Evolutionary conservation across 73 alveolate genomes (phyloP).

Genomic region (Stentor coeruleus): DNA sequence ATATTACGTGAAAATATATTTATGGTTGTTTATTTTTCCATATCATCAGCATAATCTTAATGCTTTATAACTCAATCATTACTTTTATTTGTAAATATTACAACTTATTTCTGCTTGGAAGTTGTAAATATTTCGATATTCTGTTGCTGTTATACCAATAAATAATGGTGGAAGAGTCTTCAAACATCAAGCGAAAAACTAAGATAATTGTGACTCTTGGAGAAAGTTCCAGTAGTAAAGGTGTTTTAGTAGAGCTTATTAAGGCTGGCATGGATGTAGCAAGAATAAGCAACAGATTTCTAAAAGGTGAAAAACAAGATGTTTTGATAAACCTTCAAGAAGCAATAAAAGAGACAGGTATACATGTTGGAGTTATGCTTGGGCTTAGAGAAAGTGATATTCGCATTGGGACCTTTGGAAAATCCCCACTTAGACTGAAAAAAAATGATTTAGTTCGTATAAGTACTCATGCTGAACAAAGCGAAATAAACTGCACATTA

Average conservation of each 20-base stretch:
- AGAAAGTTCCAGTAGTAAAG: conserved; percentile 2
- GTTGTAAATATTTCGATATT: no score
- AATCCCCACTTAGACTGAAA: neutral
- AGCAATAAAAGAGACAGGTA: conserved; percentile 4
- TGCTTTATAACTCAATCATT: no score
- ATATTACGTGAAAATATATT: no score
- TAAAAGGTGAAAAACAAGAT: neutral
- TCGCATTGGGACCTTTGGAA: neutral
- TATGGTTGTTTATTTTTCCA: no score
- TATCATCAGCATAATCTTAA: no score
- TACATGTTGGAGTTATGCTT: conserved; percentile 16
- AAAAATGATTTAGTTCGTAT: conserved; percentile 9
- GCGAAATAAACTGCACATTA: neutral
- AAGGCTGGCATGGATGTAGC: conserved; percentile 27
- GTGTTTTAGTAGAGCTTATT: neutral
- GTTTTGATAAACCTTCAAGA: neutral
- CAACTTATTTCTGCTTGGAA: no score
- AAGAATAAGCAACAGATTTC: conserved; percentile 1
- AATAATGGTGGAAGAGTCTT: no score
- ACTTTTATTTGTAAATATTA: no score
- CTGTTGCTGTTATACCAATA: no score
- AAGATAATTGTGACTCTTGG: conserved; percentile 17
- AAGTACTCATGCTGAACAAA: neutral
- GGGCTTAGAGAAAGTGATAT: conserved; percentile 23
- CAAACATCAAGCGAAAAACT: conserved; percentile 13